These are phyloP conservation scores for Endotrypanum monterogeii DNA, from an alignment of 208 protist species.

Conservation along the genomic window DNA sequence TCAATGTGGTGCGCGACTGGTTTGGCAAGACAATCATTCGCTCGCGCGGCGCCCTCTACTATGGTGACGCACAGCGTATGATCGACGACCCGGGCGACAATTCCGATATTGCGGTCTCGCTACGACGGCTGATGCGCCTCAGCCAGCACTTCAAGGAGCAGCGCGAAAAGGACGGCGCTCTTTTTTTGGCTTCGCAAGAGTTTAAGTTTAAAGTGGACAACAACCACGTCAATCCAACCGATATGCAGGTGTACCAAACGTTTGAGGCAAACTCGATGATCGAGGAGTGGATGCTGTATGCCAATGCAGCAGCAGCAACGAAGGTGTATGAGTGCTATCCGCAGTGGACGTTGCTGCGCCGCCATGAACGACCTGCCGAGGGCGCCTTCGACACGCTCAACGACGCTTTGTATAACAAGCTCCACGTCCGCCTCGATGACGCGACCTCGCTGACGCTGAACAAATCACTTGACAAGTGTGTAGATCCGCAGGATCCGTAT, in stretches of 20 bases:
- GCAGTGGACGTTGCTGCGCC: conserved; percentile 84
- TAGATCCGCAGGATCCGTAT: conserved; percentile 78
- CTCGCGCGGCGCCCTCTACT: conserved; percentile 92
- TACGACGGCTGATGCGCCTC: conserved; percentile 81
- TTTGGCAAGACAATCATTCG: conserved; percentile 95
- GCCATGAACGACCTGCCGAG: conserved; percentile 87
- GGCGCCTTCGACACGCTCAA: conserved; percentile 88
- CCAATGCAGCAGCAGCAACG: conserved; percentile 92
- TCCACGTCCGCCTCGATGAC: conserved; percentile 76
- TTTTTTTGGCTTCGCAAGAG: conserved; percentile 90
- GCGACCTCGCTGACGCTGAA: conserved; percentile 85
- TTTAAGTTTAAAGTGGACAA: conserved; percentile 93
- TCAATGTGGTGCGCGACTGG: conserved; percentile 86
- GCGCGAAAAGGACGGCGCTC: conserved; percentile 82
- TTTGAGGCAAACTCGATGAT: conserved; percentile 95
- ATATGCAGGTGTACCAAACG: conserved; percentile 91
- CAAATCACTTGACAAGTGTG: conserved; percentile 78
- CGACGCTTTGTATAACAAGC: conserved; percentile 64
- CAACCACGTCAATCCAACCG: conserved; percentile 84
- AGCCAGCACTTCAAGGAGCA: conserved; percentile 83
- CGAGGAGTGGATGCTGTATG: conserved; percentile 97
- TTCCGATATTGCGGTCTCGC: conserved; percentile 67
- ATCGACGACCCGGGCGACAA: conserved; percentile 83
- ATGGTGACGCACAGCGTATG: conserved; percentile 94
- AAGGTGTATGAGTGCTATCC: conserved; percentile 83